Conservation (phyloP, 371 early-diverging fungal species). For the Cladochytrium tenue region DNA sequence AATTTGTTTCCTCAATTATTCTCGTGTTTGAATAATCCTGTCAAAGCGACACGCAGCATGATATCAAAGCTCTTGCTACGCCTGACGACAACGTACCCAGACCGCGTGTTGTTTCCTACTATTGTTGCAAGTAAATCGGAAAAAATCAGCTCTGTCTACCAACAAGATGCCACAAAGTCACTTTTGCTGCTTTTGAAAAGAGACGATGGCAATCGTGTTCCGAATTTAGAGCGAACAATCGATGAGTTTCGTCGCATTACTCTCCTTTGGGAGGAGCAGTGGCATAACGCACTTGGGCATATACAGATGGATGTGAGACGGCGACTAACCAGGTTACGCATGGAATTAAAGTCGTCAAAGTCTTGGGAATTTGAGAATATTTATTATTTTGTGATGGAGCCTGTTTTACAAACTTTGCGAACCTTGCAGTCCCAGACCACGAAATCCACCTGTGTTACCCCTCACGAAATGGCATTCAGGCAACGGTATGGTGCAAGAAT, state of each 20-base stretch:
- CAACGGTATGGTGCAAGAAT: conserved; percentile 59
- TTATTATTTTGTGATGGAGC: conserved; percentile 49
- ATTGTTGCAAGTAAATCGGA: background rate
- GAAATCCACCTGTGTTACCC: conserved; percentile 30
- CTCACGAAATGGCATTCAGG: conserved; percentile 72
- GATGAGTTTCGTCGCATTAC: conserved; percentile 73
- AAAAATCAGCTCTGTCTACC: background rate
- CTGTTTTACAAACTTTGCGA: conserved; percentile 1
- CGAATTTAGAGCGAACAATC: conserved; percentile 60
- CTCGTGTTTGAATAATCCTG: background rate
- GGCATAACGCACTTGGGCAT: conserved; percentile 69
- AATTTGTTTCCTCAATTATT: background rate
- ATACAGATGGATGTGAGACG: conserved; percentile 64
- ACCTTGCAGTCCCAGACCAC: background rate
- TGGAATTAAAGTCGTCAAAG: conserved; percentile 52
- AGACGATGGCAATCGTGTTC: conserved; percentile 53
- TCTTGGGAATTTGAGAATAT: conserved; percentile 54
- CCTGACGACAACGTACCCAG: background rate
- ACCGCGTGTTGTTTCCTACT: background rate
- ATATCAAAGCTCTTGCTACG: background rate
- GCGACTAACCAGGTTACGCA: conserved; percentile 57
- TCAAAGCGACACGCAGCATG: background rate
- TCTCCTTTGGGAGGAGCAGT: conserved; percentile 81
- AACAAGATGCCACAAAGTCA: conserved; percentile 1
- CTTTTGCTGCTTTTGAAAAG: conserved; percentile 46